These are phyloP conservation scores for Hibiscus tridactylites DNA, from an alignment of 345 rosid genomes.

Conservation along the genomic window DNA sequence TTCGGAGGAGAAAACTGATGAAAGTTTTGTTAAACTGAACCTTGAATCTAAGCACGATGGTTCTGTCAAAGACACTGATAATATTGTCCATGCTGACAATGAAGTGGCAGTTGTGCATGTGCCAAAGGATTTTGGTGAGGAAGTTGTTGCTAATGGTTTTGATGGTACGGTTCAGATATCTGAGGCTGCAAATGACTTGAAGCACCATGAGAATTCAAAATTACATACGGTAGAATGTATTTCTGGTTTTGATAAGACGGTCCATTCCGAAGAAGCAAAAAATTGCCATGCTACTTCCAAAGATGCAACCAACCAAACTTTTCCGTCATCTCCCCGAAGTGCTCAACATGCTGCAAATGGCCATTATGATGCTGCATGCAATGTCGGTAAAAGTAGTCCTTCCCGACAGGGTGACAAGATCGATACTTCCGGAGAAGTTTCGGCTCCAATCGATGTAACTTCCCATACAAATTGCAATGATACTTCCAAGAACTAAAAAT, in stretches of 20 bases:
- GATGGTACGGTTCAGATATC: not conserved
- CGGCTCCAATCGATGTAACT: not conserved
- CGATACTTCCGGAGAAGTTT: not conserved
- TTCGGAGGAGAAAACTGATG: constrained; percentile 4
- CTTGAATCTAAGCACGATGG: constrained; percentile 1
- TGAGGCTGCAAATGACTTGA: not conserved
- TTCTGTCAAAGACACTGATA: not conserved
- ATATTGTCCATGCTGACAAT: not conserved
- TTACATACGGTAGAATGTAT: not conserved
- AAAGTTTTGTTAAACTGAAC: not conserved
- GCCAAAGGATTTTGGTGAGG: not conserved
- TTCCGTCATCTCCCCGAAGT: not conserved
- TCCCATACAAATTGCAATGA: not conserved
- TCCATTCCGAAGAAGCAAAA: not conserved
- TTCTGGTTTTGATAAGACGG: not conserved
- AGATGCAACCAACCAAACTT: constrained; percentile 2
- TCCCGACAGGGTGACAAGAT: not conserved
- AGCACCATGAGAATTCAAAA: not conserved
- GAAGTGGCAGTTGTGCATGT: not conserved
- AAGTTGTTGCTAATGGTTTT: not conserved
- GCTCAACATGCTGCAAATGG: not conserved
- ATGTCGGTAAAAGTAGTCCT: not conserved
- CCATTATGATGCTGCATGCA: not conserved
- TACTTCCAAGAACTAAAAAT: not conserved
- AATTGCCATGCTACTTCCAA: not conserved